Base-by-base conservation (phyloP, 2,329 filamentous ascomycete species). In the Phoma sp. region DNA sequence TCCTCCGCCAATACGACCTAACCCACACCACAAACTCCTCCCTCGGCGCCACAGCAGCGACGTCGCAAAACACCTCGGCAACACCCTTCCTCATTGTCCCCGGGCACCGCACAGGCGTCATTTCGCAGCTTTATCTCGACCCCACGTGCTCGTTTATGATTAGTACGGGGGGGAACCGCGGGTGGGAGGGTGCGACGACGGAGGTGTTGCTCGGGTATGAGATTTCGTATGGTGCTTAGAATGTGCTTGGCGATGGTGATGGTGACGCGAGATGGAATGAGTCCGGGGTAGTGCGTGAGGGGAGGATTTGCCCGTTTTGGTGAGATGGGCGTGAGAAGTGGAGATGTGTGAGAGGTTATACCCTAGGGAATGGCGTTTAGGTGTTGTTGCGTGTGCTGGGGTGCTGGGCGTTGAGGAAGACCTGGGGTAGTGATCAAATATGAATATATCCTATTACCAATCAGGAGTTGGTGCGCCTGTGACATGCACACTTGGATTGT, bases 81-180 rank as follows among this genome's bases (percentile, higher is more conserved):
- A 92, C 96, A 0, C 95, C 95, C 0, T 99, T 98, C 74, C 83
- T 96, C n/a, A 97, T 99, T 62, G 88, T 99, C 20, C 95, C 95
- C 0, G 95, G 95, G 0, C 95, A 89, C 69, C 81, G 92, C 14
- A 93, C 93, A 0, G 93, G 93, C 37, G 91, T 96, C 34, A 93
- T 97, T 34, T 91, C 89, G 0, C 87, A 89, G 56, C 78, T 98
- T 9, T 95, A 93, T 68, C 82, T 97, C 39, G 95, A 99, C 72
- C 90, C 90, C 4, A 90, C 91, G 0, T 93, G 91, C 71, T 84
- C 87, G 15, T 98, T 93, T 71, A 93, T 99, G 89, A 84, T 99
- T 28, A 93, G 91, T 2, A 91, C 92, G 0, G 93, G 91, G 4
- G 95, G 95, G 0, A 98, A 95, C 58, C 81, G 95, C 58, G 95